Percentiles rank a stretch among this genome's conserved stretches.
These are phyloP conservation scores for Botryotinia convoluta DNA, from an alignment of 2,329 filamentous ascomycete species.

Conservation along the genomic window DNA sequence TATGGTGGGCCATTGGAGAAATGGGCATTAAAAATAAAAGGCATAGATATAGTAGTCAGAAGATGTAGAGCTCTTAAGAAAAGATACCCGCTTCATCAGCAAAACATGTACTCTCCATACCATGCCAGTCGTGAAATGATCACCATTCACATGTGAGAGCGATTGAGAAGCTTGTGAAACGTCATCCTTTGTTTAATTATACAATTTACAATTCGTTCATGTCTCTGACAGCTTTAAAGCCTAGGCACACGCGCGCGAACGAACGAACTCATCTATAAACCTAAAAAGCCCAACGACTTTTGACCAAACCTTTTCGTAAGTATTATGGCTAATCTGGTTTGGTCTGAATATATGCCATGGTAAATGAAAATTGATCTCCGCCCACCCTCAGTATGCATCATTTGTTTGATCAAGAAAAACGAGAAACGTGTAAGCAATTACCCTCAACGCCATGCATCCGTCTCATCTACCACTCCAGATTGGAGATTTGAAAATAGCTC, in stretches of 20 bases:
- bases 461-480: background rate
- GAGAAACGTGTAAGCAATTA: background rate
- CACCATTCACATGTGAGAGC: background rate
- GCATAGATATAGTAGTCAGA: background rate
- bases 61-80: background rate
- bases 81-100: constrained; percentile 1
- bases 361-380: background rate
- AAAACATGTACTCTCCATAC: background rate
- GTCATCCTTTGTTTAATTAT: background rate
- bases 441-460: constrained; percentile 16
- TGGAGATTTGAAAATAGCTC: background rate
- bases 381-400: background rate
- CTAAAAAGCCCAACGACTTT: background rate
- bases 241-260: background rate
- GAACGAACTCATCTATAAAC: background rate
- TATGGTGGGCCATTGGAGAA: background rate
- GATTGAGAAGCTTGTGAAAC: background rate
- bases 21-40: background rate
- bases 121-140: background rate
- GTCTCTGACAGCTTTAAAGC: background rate
- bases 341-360: background rate
- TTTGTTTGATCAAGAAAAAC: background rate
- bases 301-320: background rate
- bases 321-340: background rate
- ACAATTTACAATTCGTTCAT: background rate